phyloP scores from a whole-genome alignment of 225 moss, liverwort and hornwort genomes.

The Bryoerythrophyllum caledonicum region DNA sequence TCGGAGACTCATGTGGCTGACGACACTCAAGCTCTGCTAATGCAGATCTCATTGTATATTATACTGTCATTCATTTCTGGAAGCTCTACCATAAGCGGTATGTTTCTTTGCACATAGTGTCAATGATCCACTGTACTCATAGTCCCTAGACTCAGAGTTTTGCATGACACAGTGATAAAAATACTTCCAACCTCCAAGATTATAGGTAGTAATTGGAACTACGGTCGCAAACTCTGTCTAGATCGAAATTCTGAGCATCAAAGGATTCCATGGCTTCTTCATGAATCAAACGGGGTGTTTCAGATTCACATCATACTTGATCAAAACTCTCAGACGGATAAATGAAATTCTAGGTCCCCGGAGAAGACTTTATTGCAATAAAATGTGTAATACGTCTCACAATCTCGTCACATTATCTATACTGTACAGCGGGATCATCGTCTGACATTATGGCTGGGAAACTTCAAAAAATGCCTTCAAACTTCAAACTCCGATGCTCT shows the following conservation, averaged over 20 bases:
- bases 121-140: too few relatives aligned
- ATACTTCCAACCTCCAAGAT: too few relatives aligned
- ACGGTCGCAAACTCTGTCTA: neutral
- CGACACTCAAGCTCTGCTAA: too few relatives aligned
- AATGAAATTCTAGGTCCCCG: neutral
- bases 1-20: too few relatives aligned
- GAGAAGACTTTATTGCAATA: conserved; percentile 6
- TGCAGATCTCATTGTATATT: too few relatives aligned
- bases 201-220: neutral
- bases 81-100: too few relatives aligned
- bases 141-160: too few relatives aligned
- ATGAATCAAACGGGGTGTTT: too few relatives aligned
- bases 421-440: conserved; percentile 7
- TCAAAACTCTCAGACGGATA: neutral
- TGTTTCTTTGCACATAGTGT: too few relatives aligned
- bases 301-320: too few relatives aligned
- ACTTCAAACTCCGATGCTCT: neutral
- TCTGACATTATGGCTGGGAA: neutral
- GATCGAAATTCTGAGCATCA: neutral
- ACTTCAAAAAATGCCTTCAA: neutral
- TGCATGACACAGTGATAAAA: too few relatives aligned
- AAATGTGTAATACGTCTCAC: neutral
- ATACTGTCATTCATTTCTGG: too few relatives aligned
- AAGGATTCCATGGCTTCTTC: neutral
- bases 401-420: conserved; percentile 3